Base-by-base conservation (phyloP, 805 yeast species). In the Lipomyces mesembrius region DNA sequence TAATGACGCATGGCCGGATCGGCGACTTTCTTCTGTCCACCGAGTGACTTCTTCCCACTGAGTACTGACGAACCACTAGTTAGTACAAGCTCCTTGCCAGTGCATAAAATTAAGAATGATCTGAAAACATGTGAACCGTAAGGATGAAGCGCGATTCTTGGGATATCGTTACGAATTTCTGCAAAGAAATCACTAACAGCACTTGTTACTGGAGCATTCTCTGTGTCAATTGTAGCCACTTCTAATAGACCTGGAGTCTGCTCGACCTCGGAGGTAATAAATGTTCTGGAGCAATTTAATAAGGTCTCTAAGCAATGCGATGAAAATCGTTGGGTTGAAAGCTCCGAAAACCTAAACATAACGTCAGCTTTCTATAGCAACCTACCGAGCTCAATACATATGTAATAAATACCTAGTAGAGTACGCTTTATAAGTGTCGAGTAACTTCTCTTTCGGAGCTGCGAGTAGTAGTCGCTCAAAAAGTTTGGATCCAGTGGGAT, bases 261-360 rank as follows among this genome's bases (percentile, higher is more conserved):
- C n/a, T 51, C 27, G n/a, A 60, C 20, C 37, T 68, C 68, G 20
- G 39, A 51, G 11, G 2, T 53, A 20, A 65, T 53, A 34, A 34
- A 62, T 17, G 52, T n/a, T 17, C 69, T 43, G 7, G 67, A 59
- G 34, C 61, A 39, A 34, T 62, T 90, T 35, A 94, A 77, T 49
- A 92, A 81, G 0, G 98, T 91, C 77, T 94, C 98, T 62, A 92
- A 81, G 68, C 96, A 96, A 77, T 95, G 99, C 0, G 98, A 93
- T 1, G 97, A 87, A 75, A 92, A 94, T 76, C 93, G 92, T 74
- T 95, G 98, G 72, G 87, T 87, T 2, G 95, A 85, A 71, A 93
- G 81, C 25, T 88, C 85, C n/a, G 84, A 85, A 72, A 91, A 89
- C 71, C 71, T 57, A 17, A 2, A 9, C n/a, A 37, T n/a, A n/a